Conservation (phyloP, 352 stramenopile species). For the Poterioochromonas sp. region DNA sequence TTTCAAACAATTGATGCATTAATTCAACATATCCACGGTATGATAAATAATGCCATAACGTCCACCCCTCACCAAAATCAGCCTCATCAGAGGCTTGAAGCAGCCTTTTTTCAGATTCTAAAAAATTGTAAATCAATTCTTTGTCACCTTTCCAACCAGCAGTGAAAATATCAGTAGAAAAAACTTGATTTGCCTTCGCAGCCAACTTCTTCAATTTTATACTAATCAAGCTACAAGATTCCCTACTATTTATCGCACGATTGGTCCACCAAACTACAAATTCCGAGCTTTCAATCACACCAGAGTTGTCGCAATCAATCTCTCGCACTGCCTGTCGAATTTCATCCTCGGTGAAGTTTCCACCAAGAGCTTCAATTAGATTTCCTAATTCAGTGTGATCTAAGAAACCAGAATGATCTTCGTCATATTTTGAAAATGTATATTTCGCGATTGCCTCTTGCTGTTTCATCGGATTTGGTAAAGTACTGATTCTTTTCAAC, state of each 20-base stretch:
- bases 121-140: constrained; percentile 36
- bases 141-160: constrained; percentile 40
- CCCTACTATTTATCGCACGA: constrained; percentile 35
- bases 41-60: constrained; percentile 43
- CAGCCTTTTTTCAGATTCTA: constrained; percentile 33
- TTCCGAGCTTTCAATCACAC: constrained; percentile 35
- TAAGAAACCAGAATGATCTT: constrained; percentile 36
- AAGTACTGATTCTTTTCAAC: constrained; percentile 34
- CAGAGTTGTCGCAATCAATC: constrained; percentile 39
- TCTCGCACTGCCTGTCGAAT: constrained; percentile 31
- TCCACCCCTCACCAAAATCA: constrained; percentile 41
- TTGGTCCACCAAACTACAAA: constrained; percentile 41
- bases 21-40: constrained; percentile 42
- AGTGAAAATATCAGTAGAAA: constrained; percentile 43
- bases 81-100: constrained; percentile 30
- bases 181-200: constrained; percentile 28
- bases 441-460: constrained; percentile 42
- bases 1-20: constrained; percentile 3
- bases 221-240: constrained; percentile 17
- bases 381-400: constrained; percentile 36
- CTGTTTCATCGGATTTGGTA: constrained; percentile 39
- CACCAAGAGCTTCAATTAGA: constrained; percentile 40
- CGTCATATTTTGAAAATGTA: constrained; percentile 42
- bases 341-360: constrained; percentile 36
- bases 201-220: constrained; percentile 33